These are phyloP conservation scores for Colletotrichum viniferum DNA, from an alignment of 2,329 filamentous ascomycete species.

Conservation along the genomic window DNA sequence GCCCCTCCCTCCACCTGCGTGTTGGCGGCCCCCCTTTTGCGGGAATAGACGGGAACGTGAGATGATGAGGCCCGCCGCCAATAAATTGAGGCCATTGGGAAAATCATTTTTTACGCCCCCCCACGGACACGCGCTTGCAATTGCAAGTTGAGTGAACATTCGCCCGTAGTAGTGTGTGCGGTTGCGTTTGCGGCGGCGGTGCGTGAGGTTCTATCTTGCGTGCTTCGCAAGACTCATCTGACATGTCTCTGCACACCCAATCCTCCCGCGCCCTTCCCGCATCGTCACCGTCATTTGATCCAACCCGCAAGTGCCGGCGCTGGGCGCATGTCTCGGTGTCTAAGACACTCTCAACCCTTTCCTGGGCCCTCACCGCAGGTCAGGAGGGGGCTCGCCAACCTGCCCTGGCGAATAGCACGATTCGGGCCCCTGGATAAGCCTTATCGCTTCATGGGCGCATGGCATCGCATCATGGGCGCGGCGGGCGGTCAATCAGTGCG, in stretches of 20 bases:
- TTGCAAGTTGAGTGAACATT: neutral
- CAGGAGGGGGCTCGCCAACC: neutral
- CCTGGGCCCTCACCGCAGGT: slow-evolving; percentile 18
- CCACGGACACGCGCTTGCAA: neutral
- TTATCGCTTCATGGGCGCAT: slow-evolving; percentile 1
- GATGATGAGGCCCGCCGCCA: neutral
- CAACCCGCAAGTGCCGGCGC: slow-evolving; percentile 1
- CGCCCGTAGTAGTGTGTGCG: neutral
- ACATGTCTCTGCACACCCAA: slow-evolving; percentile 11
- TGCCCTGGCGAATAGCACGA: neutral
- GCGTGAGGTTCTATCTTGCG: neutral
- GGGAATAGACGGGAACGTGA: slow-evolving; percentile 15
- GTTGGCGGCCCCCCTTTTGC: neutral
- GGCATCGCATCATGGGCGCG: neutral
- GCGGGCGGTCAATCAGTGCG: neutral
- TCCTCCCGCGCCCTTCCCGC: slow-evolving; percentile 10
- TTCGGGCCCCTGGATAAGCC: neutral
- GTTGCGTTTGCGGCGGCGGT: neutral
- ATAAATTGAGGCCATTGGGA: neutral
- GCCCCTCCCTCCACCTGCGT: neutral
- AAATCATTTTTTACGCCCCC: neutral
- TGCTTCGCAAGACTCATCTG: neutral
- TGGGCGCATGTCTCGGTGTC: slow-evolving; percentile 16
- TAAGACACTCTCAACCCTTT: neutral
- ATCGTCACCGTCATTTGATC: slow-evolving; percentile 21